These are phyloP conservation scores for Aspergillus fijiensis DNA, from an alignment of 2,329 filamentous ascomycete genomes.

Conservation along the genomic window DNA sequence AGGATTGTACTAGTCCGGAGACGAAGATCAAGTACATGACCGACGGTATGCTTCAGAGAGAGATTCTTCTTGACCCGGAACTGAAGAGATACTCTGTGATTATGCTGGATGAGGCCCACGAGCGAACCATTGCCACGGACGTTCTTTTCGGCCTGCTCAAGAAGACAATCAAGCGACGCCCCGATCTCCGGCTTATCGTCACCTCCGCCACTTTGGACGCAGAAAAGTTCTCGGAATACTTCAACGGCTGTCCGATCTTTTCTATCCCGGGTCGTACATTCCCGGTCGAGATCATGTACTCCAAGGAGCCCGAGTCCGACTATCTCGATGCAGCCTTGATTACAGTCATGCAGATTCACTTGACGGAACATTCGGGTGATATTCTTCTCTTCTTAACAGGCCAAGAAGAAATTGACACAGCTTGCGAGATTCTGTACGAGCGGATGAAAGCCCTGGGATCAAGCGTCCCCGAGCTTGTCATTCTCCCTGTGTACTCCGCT, in stretches of 20 bases:
- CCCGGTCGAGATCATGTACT: slow-evolving; percentile 95
- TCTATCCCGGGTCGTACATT: slow-evolving; percentile 93
- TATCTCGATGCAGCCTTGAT: slow-evolving; percentile 92
- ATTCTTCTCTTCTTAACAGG: slow-evolving; percentile 97
- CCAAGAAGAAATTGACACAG: slow-evolving; percentile 95
- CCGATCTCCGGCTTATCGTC: slow-evolving; percentile 91
- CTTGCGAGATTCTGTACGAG: slow-evolving; percentile 88
- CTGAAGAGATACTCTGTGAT: slow-evolving; percentile 90
- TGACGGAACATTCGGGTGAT: slow-evolving; percentile 88
- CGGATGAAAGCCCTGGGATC: slow-evolving; percentile 94
- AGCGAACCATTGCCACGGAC: slow-evolving; percentile 93
- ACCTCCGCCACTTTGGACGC: slow-evolving; percentile 95
- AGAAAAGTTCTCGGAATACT: slow-evolving; percentile 96
- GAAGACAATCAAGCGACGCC: slow-evolving; percentile 81
- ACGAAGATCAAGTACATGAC: slow-evolving; percentile 99
- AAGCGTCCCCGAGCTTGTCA: slow-evolving; percentile 84
- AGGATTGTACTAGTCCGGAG: slow-evolving; percentile 82
- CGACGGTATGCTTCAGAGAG: slow-evolving; percentile 94
- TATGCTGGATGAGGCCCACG: slow-evolving; percentile 97
- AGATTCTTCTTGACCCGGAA: slow-evolving; percentile 89
- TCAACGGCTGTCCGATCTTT: slow-evolving; percentile 93
- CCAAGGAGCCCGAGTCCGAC: slow-evolving; percentile 89
- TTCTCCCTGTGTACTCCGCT: slow-evolving; percentile 93
- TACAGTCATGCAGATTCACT: slow-evolving; percentile 96
- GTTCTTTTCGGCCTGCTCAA: slow-evolving; percentile 92